Percentiles rank a stretch among this genome's conserved stretches.
Conservation (phyloP, 169 alveolate species). For the Pseudocohnilembus persalinus region DNA sequence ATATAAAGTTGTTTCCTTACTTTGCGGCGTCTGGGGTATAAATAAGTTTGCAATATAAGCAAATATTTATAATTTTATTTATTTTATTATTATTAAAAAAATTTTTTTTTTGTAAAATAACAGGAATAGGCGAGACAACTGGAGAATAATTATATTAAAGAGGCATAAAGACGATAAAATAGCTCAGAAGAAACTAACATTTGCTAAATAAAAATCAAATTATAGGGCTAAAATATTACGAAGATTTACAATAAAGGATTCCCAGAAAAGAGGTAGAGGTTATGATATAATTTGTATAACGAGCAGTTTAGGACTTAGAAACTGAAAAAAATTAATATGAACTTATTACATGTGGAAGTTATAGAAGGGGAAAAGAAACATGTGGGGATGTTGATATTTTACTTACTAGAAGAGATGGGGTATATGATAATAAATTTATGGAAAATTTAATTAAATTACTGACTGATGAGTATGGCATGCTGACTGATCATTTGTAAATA, state of each 20-base stretch:
- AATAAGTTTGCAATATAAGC: no score
- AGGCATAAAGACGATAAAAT: slow-evolving; percentile 73
- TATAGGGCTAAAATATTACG: slow-evolving; percentile 76
- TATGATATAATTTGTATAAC: slow-evolving; percentile 55
- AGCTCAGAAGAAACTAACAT: slow-evolving; percentile 63
- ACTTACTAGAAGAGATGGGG: slow-evolving; percentile 70
- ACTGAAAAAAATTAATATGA: slow-evolving; percentile 34
- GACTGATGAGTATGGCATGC: slow-evolving; percentile 47
- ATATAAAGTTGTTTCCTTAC: slow-evolving; percentile 49
- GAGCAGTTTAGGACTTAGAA: slow-evolving; percentile 46
- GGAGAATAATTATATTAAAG: slow-evolving; percentile 72
- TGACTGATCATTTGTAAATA: slow-evolving; percentile 58
- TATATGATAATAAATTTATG: slow-evolving; percentile 46
- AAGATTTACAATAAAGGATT: slow-evolving; percentile 74
- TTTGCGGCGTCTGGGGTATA: slow-evolving; percentile 79
- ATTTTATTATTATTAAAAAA: no score
- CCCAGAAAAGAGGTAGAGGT: slow-evolving; percentile 82
- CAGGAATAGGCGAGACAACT: slow-evolving; percentile 74
- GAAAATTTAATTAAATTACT: slow-evolving; percentile 52
- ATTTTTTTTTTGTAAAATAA: no score
- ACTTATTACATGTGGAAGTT: slow-evolving; percentile 80
- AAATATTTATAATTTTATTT: no score
- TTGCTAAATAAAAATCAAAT: slow-evolving; percentile 57
- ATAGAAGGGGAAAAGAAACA: slow-evolving; percentile 81
- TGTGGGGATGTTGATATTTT: slow-evolving; percentile 90